These are phyloP conservation scores for Populus tremula DNA, from an alignment of 345 rosid genomes.

Conservation along the genomic window DNA sequence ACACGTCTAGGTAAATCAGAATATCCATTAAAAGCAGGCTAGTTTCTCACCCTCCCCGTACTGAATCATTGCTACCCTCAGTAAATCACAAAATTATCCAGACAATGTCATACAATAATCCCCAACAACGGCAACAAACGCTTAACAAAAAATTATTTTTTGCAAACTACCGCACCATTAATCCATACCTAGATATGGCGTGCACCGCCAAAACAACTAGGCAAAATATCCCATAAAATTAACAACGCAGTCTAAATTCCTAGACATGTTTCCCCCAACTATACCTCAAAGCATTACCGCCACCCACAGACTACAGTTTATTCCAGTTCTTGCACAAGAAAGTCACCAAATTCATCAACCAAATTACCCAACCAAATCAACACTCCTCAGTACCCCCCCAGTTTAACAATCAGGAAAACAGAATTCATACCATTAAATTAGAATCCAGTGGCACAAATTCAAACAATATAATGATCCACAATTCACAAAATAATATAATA, in stretches of 20 bases:
- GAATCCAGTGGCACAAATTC: neutral
- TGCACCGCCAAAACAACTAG: too few relatives aligned
- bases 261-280: neutral
- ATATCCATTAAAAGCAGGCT: neutral
- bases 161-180: neutral
- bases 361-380: neutral
- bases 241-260: too few relatives aligned
- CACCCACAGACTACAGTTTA: too few relatives aligned
- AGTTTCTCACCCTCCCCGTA: neutral
- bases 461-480: neutral
- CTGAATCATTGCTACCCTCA: neutral
- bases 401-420: neutral
- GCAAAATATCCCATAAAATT: too few relatives aligned
- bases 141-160: neutral
- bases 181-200: neutral
- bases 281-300: neutral
- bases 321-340: too few relatives aligned
- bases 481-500: neutral
- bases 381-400: neutral
- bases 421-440: neutral
- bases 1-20: neutral
- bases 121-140: neutral
- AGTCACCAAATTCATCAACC: too few relatives aligned
- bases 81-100: neutral
- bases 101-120: neutral